Percentiles rank a stretch among this genome's conserved stretches.
These are phyloP conservation scores for Ceratocystis eucalypticola DNA, from an alignment of 2,329 filamentous ascomycete species.

Conservation along the genomic window DNA sequence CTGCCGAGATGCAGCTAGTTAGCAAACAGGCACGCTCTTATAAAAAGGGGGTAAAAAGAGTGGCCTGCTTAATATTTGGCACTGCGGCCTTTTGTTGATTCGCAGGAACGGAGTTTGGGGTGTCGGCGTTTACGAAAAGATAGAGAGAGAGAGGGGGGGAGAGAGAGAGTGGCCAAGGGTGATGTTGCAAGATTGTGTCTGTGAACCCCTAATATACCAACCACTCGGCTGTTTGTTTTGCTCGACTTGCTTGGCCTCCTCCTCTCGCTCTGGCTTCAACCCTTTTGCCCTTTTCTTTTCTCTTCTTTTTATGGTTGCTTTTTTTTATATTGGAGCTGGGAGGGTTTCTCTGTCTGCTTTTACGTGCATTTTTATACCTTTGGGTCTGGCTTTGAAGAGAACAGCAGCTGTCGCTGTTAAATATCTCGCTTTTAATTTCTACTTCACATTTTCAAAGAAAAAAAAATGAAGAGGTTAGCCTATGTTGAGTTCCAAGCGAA, in stretches of 20 bases:
- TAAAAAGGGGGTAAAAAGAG: neutral
- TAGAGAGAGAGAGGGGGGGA: neutral
- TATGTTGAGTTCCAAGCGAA: no score
- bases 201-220: slow-evolving; percentile 2
- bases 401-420: no score
- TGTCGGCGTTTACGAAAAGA: neutral
- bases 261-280: no score
- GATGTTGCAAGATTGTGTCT: neutral
- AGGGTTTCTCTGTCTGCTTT: no score
- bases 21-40: neutral
- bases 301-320: no score
- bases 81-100: neutral
- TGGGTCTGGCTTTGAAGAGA: no score
- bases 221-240: slow-evolving; percentile 1
- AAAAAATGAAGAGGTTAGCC: no score
- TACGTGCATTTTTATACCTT: no score
- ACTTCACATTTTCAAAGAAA: no score
- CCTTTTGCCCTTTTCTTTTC: no score
- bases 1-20: neutral
- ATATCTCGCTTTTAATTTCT: no score
- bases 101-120: slow-evolving; percentile 1
- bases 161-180: neutral
- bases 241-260: neutral
- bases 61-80: neutral
- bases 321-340: no score